phyloP scores from a whole-genome alignment of 2,329 filamentous ascomycete species.

The Hypoxylon sp. region DNA sequence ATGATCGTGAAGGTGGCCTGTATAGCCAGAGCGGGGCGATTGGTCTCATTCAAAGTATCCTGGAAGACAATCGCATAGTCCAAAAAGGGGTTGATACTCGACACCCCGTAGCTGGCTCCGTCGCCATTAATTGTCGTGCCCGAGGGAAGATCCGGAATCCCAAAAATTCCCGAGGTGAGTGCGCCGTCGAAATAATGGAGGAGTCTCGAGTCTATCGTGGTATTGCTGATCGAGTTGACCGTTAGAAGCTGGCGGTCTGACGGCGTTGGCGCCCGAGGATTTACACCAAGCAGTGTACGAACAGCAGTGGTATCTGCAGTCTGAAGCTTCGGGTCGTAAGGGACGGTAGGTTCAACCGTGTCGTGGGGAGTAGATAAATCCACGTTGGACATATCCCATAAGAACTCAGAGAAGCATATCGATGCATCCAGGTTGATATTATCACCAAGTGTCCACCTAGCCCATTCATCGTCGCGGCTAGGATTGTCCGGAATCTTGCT shows the following conservation, averaged over 20 bases:
- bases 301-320: conserved; percentile 35
- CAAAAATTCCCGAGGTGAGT: conserved; percentile 28
- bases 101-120: conserved; percentile 33
- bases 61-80: conserved; percentile 44
- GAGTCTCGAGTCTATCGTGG: conserved; percentile 41
- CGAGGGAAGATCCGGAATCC: conserved; percentile 6
- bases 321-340: conserved; percentile 31
- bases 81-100: conserved; percentile 41
- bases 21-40: conserved; percentile 41
- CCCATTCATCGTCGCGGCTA: conserved; percentile 28
- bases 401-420: conserved; percentile 29
- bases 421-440: conserved; percentile 25
- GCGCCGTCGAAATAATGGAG: conserved; percentile 41
- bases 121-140: conserved; percentile 38
- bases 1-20: conserved; percentile 41
- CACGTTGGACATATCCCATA: conserved; percentile 44
- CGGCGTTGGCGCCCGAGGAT: not conserved
- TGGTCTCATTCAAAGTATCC: conserved; percentile 39
- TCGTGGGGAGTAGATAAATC: conserved; percentile 41
- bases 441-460: conserved; percentile 24
- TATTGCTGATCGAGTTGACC: conserved; percentile 31
- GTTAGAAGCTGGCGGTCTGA: conserved; percentile 36
- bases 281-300: conserved; percentile 39
- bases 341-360: conserved; percentile 31
- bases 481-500: conserved; percentile 23